Percentiles rank a stretch among this genome's conserved stretches.
phyloP scores from a whole-genome alignment of 2,329 filamentous ascomycete species.

The Paramyrothecium sp. region DNA sequence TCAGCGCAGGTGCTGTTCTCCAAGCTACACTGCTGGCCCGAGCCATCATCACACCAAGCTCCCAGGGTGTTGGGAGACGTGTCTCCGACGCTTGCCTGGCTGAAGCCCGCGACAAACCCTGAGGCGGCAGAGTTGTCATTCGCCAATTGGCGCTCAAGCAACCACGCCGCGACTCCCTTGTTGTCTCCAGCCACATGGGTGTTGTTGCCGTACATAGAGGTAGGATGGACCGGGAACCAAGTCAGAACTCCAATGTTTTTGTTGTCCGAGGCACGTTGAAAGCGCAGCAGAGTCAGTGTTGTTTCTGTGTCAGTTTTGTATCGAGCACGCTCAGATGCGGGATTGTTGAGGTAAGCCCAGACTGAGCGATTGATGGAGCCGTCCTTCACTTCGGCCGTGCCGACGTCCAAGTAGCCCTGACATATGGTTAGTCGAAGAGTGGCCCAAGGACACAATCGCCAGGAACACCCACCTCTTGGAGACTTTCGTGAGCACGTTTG shows the following conservation, averaged over 20 bases:
- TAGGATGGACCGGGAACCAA: slow-evolving; percentile 92
- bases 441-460: not conserved
- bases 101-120: slow-evolving; percentile 86
- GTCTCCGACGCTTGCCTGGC: slow-evolving; percentile 87
- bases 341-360: slow-evolving; percentile 86
- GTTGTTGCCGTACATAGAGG: slow-evolving; percentile 87
- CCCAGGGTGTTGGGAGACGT: slow-evolving; percentile 86
- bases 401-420: slow-evolving; percentile 67
- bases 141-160: slow-evolving; percentile 72
- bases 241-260: slow-evolving; percentile 80
- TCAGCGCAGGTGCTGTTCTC: slow-evolving; percentile 81
- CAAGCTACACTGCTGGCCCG: slow-evolving; percentile 67
- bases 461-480: slow-evolving; percentile 38
- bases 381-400: slow-evolving; percentile 66
- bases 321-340: slow-evolving; percentile 66
- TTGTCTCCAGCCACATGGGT: slow-evolving; percentile 92
- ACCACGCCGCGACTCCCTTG: slow-evolving; percentile 85
- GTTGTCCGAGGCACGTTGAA: slow-evolving; percentile 69
- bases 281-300: slow-evolving; percentile 73
- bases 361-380: slow-evolving; percentile 88
- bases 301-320: slow-evolving; percentile 59
- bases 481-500: slow-evolving; percentile 65
- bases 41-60: slow-evolving; percentile 85
- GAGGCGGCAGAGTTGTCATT: slow-evolving; percentile 54
- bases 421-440: not conserved